Conservation (phyloP, 2,329 filamentous ascomycete species). For the Xylariales sp. region DNA sequence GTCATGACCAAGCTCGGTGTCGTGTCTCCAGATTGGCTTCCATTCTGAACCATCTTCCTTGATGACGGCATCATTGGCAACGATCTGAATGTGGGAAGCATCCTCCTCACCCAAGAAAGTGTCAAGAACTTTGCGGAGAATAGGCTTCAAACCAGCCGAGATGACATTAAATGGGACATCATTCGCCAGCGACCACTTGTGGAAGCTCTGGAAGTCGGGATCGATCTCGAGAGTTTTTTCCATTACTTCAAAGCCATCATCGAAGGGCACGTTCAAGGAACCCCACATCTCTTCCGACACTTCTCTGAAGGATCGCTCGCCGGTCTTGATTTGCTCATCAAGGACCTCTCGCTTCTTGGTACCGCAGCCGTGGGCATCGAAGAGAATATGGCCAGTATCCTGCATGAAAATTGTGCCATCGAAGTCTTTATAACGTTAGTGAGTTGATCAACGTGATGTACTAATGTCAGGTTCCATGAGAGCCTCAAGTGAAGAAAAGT, state of each 20-base stretch:
- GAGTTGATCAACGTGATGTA: too few species aligned
- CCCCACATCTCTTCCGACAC: slow-evolving; percentile 71
- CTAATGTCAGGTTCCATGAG: too few species aligned
- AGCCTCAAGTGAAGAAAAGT: too few species aligned
- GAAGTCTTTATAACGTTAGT: slow-evolving; percentile 47
- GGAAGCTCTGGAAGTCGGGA: slow-evolving; percentile 58
- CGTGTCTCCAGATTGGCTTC: slow-evolving; percentile 64
- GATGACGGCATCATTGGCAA: slow-evolving; percentile 63
- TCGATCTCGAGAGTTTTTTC: slow-evolving; percentile 58
- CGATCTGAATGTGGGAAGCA: slow-evolving; percentile 57
- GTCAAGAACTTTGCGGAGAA: slow-evolving; percentile 57
- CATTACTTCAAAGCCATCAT: slow-evolving; percentile 63
- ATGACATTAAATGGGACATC: slow-evolving; percentile 66
- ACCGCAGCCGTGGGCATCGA: slow-evolving; percentile 62
- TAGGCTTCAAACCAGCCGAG: slow-evolving; percentile 61
- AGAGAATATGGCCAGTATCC: slow-evolving; percentile 65
- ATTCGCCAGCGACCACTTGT: slow-evolving; percentile 58
- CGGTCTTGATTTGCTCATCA: slow-evolving; percentile 59
- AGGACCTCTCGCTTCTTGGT: slow-evolving; percentile 48
- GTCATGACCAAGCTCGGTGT: slow-evolving; percentile 61
- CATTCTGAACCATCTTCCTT: slow-evolving; percentile 52
- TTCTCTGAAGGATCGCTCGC: slow-evolving; percentile 62
- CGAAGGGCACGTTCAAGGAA: slow-evolving; percentile 61
- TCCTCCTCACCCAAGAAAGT: slow-evolving; percentile 59
- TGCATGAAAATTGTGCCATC: slow-evolving; percentile 71